Conservation (phyloP, 2,329 filamentous ascomycete species). For the Sporothrix mexicana region DNA sequence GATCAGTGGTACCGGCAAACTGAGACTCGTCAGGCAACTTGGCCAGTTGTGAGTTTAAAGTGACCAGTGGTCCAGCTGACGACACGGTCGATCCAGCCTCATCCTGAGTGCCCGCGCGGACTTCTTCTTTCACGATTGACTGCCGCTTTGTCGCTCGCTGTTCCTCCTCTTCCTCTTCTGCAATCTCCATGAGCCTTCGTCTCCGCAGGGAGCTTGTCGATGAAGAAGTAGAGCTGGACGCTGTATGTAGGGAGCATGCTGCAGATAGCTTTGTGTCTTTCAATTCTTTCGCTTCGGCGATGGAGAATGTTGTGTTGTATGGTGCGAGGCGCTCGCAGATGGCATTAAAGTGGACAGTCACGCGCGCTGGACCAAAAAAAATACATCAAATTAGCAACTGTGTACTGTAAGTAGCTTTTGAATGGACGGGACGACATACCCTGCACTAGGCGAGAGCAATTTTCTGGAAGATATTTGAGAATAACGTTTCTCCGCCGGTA, state of each 20-base stretch:
- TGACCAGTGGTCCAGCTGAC: conserved; percentile 49
- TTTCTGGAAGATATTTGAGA: conserved; percentile 90
- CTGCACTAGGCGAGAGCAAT: conserved; percentile 88
- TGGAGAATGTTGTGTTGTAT: conserved; percentile 83
- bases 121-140: conserved; percentile 58
- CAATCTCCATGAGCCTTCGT: conserved; percentile 85
- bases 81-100: conserved; percentile 39
- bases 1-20: conserved; percentile 57
- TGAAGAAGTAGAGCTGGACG: conserved; percentile 83
- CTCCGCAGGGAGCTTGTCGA: conserved; percentile 79
- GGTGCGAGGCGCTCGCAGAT: conserved; percentile 77
- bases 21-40: conserved; percentile 56
- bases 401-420: no score
- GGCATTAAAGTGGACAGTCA: conserved; percentile 73
- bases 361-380: conserved; percentile 67
- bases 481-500: conserved; percentile 90
- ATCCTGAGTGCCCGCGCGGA: conserved; percentile 40
- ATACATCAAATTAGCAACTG: conserved; percentile 10
- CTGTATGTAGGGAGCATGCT: conserved; percentile 86
- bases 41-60: conserved; percentile 59
- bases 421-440: conserved; percentile 62
- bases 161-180: conserved; percentile 82
- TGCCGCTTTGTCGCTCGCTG: conserved; percentile 64
- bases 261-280: conserved; percentile 87
- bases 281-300: conserved; percentile 75